Conservation (phyloP, 164 flowering plant genomes). For the Tinospora cordifolia region DNA sequence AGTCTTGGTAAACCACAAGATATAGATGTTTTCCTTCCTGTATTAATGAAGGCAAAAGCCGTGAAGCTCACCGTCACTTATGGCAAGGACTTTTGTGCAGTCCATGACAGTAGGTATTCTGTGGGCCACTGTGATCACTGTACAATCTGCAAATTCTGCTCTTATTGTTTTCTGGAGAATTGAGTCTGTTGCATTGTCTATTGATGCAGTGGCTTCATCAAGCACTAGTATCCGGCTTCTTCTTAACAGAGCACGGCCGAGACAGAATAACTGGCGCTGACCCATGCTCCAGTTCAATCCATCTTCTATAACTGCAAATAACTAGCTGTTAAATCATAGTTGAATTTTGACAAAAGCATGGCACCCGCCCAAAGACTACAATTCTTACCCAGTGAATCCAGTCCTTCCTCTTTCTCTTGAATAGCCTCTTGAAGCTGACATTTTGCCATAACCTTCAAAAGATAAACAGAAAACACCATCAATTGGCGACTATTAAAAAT, state of each 20-base stretch:
- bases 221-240: slow-evolving; percentile 52
- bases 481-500: too few relatives aligned
- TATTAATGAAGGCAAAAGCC: not conserved
- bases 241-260: slow-evolving; percentile 57
- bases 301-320: slow-evolving; percentile 40
- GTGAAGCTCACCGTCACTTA: slow-evolving; percentile 39
- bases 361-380: not conserved
- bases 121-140: slow-evolving; percentile 42
- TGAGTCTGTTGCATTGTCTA: slow-evolving; percentile 53
- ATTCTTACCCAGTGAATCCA: slow-evolving; percentile 39
- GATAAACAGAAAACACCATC: not conserved
- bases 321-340: not conserved
- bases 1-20: too few relatives aligned
- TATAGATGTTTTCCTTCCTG: too few relatives aligned
- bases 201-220: slow-evolving; percentile 74
- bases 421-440: slow-evolving; percentile 56
- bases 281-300: slow-evolving; percentile 34
- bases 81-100: slow-evolving; percentile 53
- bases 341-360: not conserved
- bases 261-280: slow-evolving; percentile 55
- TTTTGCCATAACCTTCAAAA: slow-evolving; percentile 46
- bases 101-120: slow-evolving; percentile 47
- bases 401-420: slow-evolving; percentile 44
- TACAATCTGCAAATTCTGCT: slow-evolving; percentile 46
- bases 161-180: slow-evolving; percentile 54